A percentile compares a stretch with the other conserved stretches of the same genome.
Evolutionary conservation across 2,329 filamentous ascomycete species (phyloP).

Genomic region (Colletotrichum eremochloae): DNA sequence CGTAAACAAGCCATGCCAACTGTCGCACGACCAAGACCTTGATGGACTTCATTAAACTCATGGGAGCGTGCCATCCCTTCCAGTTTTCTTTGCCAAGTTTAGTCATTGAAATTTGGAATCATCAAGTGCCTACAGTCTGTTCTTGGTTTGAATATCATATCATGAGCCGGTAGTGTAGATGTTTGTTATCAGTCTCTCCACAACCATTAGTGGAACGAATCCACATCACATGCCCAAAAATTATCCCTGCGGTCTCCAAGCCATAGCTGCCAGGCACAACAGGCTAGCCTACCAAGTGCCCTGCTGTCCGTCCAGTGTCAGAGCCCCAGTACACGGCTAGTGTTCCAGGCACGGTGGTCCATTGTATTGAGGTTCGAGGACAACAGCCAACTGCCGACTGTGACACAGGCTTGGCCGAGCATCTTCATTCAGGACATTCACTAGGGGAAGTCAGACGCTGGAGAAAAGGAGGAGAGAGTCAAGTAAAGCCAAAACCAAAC

Average conservation of each 20-base stretch:
- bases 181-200: background rate
- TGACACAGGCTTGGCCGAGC: background rate
- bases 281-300: conserved; percentile 4
- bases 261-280: conserved; percentile 16
- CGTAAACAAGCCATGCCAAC: too few species aligned
- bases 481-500: background rate
- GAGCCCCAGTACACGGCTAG: conserved; percentile 10
- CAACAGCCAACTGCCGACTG: background rate
- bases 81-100: background rate
- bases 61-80: rapidly evolving
- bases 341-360: conserved; percentile 13
- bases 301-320: background rate
- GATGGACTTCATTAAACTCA: background rate
- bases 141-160: conserved; percentile 29
- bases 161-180: conserved; percentile 27
- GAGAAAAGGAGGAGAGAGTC: background rate
- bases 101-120: conserved; percentile 5
- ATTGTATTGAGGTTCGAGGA: conserved; percentile 16
- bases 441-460: too few species aligned
- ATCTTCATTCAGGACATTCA: background rate
- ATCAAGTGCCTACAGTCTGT: conserved; percentile 21
- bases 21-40: too few species aligned
- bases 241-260: conserved; percentile 14
- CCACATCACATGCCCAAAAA: conserved; percentile 21
- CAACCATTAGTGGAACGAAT: conserved; percentile 13